Conservation (phyloP, 2,329 filamentous ascomycete genomes). For the Emmonsiellopsis sp. region DNA sequence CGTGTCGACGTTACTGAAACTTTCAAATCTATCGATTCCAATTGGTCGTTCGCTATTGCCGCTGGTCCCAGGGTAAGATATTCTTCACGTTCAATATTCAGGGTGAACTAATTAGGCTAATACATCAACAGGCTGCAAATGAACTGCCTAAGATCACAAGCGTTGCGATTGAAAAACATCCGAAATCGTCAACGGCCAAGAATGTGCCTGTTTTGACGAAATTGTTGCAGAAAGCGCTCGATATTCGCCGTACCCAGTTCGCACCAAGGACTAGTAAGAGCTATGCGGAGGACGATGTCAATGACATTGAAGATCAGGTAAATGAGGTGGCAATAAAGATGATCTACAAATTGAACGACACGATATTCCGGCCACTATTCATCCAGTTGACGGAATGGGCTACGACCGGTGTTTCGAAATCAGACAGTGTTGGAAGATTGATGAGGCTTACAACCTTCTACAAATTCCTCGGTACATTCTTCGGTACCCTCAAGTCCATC, state of each 20-base stretch:
- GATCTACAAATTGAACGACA: slow-evolving; percentile 94
- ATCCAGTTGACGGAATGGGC: slow-evolving; percentile 77
- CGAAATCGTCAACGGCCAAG: slow-evolving; percentile 70
- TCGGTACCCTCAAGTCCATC: slow-evolving; percentile 80
- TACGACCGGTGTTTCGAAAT: slow-evolving; percentile 49
- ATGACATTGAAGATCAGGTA: slow-evolving; percentile 53
- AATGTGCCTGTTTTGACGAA: slow-evolving; percentile 60
- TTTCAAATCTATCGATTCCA: slow-evolving; percentile 61
- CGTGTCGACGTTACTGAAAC: slow-evolving; percentile 69
- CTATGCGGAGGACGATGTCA: slow-evolving; percentile 40
- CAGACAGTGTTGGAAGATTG: slow-evolving; percentile 48
- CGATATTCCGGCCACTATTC: slow-evolving; percentile 86
- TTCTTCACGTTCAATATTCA: neutral
- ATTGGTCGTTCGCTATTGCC: slow-evolving; percentile 57
- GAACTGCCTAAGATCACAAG: slow-evolving; percentile 64
- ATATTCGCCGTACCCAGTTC: slow-evolving; percentile 34
- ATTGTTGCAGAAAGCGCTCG: slow-evolving; percentile 46
- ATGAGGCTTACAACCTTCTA: slow-evolving; percentile 68
- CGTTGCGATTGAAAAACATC: slow-evolving; percentile 62
- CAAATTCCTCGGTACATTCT: slow-evolving; percentile 70
- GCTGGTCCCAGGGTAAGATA: slow-evolving; percentile 52
- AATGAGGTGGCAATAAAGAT: slow-evolving; percentile 73
- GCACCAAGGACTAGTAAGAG: slow-evolving; percentile 17
- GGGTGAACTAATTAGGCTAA: neutral
- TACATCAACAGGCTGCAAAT: slow-evolving; percentile 44